Evolutionary conservation across 139 green algal species (phyloP), one percentile per base, ranked within the genome.

Genomic region (Chlorella ohadii): DNA sequence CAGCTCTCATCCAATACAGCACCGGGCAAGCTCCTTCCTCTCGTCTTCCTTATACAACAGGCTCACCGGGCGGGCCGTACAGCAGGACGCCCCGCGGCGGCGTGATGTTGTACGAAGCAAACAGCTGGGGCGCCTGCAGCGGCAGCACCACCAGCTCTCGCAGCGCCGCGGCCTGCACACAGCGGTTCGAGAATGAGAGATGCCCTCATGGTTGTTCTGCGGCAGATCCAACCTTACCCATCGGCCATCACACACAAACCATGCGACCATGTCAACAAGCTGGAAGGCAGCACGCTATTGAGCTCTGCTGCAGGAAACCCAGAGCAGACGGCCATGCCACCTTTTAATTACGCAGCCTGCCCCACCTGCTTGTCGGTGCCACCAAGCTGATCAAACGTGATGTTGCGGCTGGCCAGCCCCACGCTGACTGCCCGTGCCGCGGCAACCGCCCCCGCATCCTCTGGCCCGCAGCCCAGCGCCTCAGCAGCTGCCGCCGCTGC

Each of bases 21-120:
- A n/a, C n/a, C n/a, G n/a, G n/a, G n/a, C n/a, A n/a, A n/a, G n/a
- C n/a, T n/a, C n/a, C n/a, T n/a, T n/a, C n/a, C n/a, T n/a, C n/a
- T n/a, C n/a, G n/a, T n/a, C n/a, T n/a, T n/a, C n/a, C n/a, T n/a
- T n/a, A n/a, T n/a, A n/a, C n/a, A n/a, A n/a, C n/a, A n/a, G 6
- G 4, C 72, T 44, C 31, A 82, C 83, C 83, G 31, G 95, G 95
- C 1, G 94, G 95, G 3, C 95, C 95, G 78, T 96, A 91, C 61
- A 98, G 88, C 79, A 98, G 87, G 56, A 98, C 82, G 9, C 95
- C 95, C 17, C 85, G 78, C 0, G 94, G 95, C 19, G 93, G 90
- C 0, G 85, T 72, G 34, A 97, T 83, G 55, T 78, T 68, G 72
- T 91, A 93, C 28, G 33, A 63, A 27, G 27, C 27, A 59, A 89